Percentiles rank a stretch among this genome's conserved stretches.
phyloP scores from a whole-genome alignment of 2,329 filamentous ascomycete species.

The Emmonsiellopsis sp. region DNA sequence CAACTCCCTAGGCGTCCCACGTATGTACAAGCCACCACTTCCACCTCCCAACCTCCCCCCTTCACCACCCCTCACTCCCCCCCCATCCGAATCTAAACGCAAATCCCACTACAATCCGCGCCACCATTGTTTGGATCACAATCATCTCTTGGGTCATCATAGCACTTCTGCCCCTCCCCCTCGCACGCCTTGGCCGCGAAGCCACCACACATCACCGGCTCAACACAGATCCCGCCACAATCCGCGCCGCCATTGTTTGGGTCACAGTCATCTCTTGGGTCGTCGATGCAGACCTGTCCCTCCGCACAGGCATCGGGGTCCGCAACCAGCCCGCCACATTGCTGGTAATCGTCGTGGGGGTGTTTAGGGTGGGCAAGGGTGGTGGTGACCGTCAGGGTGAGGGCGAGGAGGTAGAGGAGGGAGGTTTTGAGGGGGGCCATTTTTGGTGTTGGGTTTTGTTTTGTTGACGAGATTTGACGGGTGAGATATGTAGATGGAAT shows the following conservation, averaged over 20 bases:
- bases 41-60: background rate
- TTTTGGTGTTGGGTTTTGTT: background rate
- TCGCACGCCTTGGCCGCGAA: too few species aligned
- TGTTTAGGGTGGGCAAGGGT: background rate
- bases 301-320: background rate
- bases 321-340: background rate
- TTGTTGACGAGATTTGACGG: background rate
- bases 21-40: too few species aligned
- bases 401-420: background rate
- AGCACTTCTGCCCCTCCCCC: background rate
- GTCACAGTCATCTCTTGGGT: constrained; percentile 2
- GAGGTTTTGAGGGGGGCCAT: background rate
- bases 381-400: background rate
- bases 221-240: background rate
- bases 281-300: background rate
- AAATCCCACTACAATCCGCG: constrained; percentile 2
- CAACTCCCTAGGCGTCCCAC: too few species aligned
- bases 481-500: too few species aligned
- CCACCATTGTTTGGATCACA: constrained; percentile 1
- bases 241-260: constrained; percentile 1
- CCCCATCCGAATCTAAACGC: background rate
- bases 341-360: background rate
- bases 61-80: background rate
- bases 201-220: too few species aligned
- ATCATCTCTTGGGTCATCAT: constrained; percentile 1